Base-by-base conservation (phyloP, 768 basidiomycete genomes). In the Chalciporus piperatus region DNA sequence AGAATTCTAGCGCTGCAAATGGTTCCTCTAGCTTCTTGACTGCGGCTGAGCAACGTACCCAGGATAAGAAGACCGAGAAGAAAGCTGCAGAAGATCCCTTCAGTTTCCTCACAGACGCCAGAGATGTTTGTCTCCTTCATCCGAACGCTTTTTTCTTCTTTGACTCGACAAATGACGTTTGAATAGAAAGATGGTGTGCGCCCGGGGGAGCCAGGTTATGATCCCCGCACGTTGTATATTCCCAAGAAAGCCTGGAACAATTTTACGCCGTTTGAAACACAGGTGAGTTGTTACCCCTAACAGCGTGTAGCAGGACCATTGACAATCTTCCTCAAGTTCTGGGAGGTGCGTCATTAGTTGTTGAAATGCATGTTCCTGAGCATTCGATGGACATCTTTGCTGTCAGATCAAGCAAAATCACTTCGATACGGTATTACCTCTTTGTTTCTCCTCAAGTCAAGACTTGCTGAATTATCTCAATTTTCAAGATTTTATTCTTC, bases 231-330 rank as follows among this genome's bases (percentile, higher is more conserved):
- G 0, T 68, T 98, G 28, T 81, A 78, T 63, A 80, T 99, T 47
- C 95, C 95, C 0, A 69, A 77, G 25, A 78, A 73, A 39, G 83
- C 84, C 0, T 96, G 94, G 92, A 74, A 75, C 23, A 74, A 75
- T 0, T 96, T 99, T 61, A 96, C 94, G 2, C 93, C 95, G 0
- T 99, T 99, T 64, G 97, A 99, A 72, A 93, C 85, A 60, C 93
- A 92, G 78, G 86, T 81, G 51, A 28, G 65, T 68, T 22, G 22
- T 37, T 42, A 11, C 16, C 47, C 50, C 20, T 32, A 19, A 28
- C n/a, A 11, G 32, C 20, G 17, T 8, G 16, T 37, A 16, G n/a
- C 14, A 4, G 14, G 16, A 37, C n/a, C 6, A 37, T n/a, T 37
- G 35, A 37, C 19, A 16, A 30, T 5, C 45, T 48, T 11, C 35